These are phyloP conservation scores for Xylaria flabelliformis DNA, from an alignment of 495 filamentous ascomycete species.

Conservation along the genomic window DNA sequence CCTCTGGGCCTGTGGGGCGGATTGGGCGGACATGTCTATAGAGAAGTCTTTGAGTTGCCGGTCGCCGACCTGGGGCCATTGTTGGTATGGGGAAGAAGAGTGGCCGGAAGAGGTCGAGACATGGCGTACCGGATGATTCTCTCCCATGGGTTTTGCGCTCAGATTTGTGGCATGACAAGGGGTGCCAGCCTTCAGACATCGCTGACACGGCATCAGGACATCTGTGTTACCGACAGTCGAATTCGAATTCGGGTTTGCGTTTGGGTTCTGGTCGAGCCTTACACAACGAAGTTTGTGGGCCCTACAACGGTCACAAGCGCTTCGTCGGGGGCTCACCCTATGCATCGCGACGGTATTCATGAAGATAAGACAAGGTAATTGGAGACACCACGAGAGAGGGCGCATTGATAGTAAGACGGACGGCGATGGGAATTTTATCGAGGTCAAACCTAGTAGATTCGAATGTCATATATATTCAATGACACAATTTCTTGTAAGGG, in stretches of 20 bases:
- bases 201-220: not conserved
- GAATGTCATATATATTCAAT: not conserved
- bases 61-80: slow-evolving; percentile 5
- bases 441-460: not conserved
- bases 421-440: not conserved
- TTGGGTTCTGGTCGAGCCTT: slow-evolving; percentile 1
- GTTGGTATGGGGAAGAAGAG: slow-evolving; percentile 16
- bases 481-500: not conserved
- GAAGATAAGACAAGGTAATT: not conserved
- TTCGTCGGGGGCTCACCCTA: slow-evolving; percentile 14
- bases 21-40: slow-evolving; percentile 11
- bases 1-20: not conserved
- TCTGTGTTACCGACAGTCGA: not conserved
- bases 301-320: slow-evolving; percentile 17
- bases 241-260: not conserved
- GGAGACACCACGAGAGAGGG: not conserved
- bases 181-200: not conserved
- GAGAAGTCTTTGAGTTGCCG: slow-evolving; percentile 15
- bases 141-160: slow-evolving; percentile 4
- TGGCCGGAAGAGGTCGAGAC: slow-evolving; percentile 4
- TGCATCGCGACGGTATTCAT: slow-evolving; percentile 2
- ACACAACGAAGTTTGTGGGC: slow-evolving; percentile 17
- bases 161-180: not conserved
- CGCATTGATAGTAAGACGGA: not conserved
- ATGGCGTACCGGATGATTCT: slow-evolving; percentile 1